Conservation (phyloP, 106 monocot species). For the Acorus calamus region DNA sequence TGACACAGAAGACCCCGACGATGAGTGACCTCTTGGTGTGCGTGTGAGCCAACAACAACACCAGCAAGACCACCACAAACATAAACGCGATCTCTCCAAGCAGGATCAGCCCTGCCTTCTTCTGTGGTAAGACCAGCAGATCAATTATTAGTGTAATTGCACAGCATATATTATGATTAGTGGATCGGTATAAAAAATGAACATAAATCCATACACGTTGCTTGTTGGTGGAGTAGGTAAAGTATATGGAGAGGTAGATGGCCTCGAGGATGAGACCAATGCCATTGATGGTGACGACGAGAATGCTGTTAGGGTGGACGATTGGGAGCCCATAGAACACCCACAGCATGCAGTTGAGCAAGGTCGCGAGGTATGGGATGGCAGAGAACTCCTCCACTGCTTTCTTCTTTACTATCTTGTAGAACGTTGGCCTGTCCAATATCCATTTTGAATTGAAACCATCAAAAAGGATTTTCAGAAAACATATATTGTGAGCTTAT, state of each 20-base stretch:
- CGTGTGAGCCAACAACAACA: constrained; percentile 18
- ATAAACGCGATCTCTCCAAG: constrained; percentile 24
- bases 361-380: constrained; percentile 46
- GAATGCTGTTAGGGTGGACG: constrained; percentile 35
- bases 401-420: constrained; percentile 37
- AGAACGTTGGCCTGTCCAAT: constrained; percentile 38
- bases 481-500: neutral
- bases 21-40: constrained; percentile 22
- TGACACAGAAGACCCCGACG: constrained; percentile 43
- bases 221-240: constrained; percentile 18
- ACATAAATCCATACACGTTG: constrained; percentile 10
- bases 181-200: neutral
- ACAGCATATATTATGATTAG: neutral
- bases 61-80: constrained; percentile 22
- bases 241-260: constrained; percentile 38
- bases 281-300: constrained; percentile 58
- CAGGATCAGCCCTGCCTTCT: neutral
- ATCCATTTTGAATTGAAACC: neutral
- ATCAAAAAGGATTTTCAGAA: no score
- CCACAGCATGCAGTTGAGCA: constrained; percentile 55
- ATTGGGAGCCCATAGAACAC: constrained; percentile 47
- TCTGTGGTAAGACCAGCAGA: no score
- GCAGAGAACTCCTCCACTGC: constrained; percentile 45
- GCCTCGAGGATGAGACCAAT: constrained; percentile 32
- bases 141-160: no score